Evolutionary conservation across 305 asterid species (phyloP).

Genomic region (Andrographis paniculata): DNA sequence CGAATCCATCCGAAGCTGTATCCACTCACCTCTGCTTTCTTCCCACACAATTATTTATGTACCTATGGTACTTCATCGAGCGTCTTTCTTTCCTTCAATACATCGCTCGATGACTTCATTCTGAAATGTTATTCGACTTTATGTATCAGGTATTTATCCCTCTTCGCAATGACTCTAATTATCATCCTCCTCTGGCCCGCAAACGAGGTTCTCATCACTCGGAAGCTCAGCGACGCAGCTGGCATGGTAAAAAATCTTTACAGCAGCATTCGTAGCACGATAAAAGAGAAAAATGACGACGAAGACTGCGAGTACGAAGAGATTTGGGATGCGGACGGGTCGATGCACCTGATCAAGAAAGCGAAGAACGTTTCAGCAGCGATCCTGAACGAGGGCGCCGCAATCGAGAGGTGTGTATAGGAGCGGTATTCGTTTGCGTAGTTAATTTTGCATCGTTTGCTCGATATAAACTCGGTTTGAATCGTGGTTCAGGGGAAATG

Average conservation of each 20-base stretch:
- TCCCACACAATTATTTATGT: constrained; percentile 70
- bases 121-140: constrained; percentile 21
- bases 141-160: constrained; percentile 65
- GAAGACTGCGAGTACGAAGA: constrained; percentile 82
- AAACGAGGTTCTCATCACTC: constrained; percentile 39
- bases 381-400: constrained; percentile 28
- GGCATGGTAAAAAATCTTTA: constrained; percentile 29
- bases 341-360: constrained; percentile 92
- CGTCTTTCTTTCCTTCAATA: not conserved
- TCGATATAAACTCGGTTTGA: not conserved
- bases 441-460: not conserved
- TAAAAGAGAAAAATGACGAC: constrained; percentile 80
- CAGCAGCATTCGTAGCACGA: constrained; percentile 29
- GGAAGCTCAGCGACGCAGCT: constrained; percentile 31
- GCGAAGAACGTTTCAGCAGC: constrained; percentile 34
- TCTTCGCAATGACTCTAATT: constrained; percentile 60
- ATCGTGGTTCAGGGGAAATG: constrained; percentile 55
- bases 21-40: constrained; percentile 74
- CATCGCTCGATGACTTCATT: not conserved
- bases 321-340: constrained; percentile 96
- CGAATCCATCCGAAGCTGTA: constrained; percentile 33
- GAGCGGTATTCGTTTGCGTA: constrained; percentile 4
- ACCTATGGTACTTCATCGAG: constrained; percentile 77
- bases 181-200: constrained; percentile 61
- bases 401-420: constrained; percentile 64